Percentiles rank a stretch among this genome's conserved stretches.
Evolutionary conservation across 2,329 filamentous ascomycete species (phyloP).

Genomic region (Capronia epimyces): DNA sequence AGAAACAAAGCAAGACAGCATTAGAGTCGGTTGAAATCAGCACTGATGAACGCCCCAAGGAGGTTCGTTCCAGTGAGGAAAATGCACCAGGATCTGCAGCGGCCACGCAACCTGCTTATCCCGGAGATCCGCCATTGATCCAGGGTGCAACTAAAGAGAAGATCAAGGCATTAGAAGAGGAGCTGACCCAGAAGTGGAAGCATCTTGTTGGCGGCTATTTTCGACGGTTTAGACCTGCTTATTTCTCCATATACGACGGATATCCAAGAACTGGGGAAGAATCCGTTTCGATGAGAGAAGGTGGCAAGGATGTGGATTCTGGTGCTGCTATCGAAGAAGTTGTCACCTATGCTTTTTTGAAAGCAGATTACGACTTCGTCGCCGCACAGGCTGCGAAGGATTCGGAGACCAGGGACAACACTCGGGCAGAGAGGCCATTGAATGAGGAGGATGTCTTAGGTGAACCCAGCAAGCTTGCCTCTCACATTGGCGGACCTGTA

Average conservation of each 20-base stretch:
- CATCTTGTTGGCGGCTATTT: conserved; percentile 90
- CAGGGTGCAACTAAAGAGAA: conserved; percentile 54
- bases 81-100: conserved; percentile 20
- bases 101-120: conserved; percentile 9
- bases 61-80: conserved; percentile 31
- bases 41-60: conserved; percentile 8
- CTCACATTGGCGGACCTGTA: conserved; percentile 58
- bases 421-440: conserved; percentile 67
- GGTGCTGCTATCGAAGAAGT: conserved; percentile 49
- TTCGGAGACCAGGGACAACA: conserved; percentile 57
- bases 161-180: conserved; percentile 63
- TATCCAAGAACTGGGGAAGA: conserved; percentile 34
- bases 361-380: conserved; percentile 91
- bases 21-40: conserved; percentile 13
- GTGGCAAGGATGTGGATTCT: conserved; percentile 32
- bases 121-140: conserved; percentile 43
- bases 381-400: conserved; percentile 78
- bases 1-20: conserved; percentile 16
- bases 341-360: conserved; percentile 85
- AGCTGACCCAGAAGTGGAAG: conserved; percentile 71
- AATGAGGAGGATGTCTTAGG: conserved; percentile 82
- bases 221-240: conserved; percentile 74
- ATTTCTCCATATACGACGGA: conserved; percentile 55
- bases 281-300: conserved; percentile 26
- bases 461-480: conserved; percentile 46